Evolutionary conservation across 371 early-diverging fungal species (phyloP), one percentile per base, ranked within the genome.

Genomic region (Mycotypha africana): DNA sequence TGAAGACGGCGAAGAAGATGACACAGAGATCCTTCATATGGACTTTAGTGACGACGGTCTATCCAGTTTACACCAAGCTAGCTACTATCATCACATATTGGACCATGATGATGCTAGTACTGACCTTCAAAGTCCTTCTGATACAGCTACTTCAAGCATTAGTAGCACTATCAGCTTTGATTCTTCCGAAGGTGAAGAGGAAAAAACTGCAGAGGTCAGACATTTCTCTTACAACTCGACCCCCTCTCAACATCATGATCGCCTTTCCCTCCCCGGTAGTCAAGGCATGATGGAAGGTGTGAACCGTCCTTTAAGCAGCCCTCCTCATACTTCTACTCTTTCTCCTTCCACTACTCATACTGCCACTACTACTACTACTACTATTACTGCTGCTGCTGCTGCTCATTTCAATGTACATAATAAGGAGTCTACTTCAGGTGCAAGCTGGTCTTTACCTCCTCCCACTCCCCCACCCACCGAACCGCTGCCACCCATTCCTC

Each of bases 381-480:
- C n/a, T n/a, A n/a, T n/a, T n/a, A n/a, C n/a, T n/a, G n/a, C n/a
- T n/a, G n/a, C n/a, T n/a, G n/a, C n/a, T n/a, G n/a, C n/a, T n/a
- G n/a, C n/a, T n/a, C n/a, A n/a, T n/a, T n/a, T n/a, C n/a, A n/a
- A n/a, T n/a, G n/a, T n/a, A n/a, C n/a, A n/a, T n/a, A n/a, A n/a
- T n/a, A n/a, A n/a, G n/a, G n/a, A n/a, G n/a, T n/a, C n/a, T n/a
- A n/a, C n/a, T n/a, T n/a, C n/a, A n/a, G n/a, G n/a, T n/a, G 36
- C 53, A n/a, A 57, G 45, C 23, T 58, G 58, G 58, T 51, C 58
- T 17, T 47, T 62, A 45, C 58, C 56, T 20, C 63, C 58, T 42
- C 58, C 62, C 2, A 58, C 58, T 5, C 63, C 63, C 34, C 63
- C 63, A 33, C 63, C 63, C 12, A 53, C 51, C 23, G 63, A 62